Evolutionary conservation across 345 rosid species (phyloP).

Genomic region (Erodium maritimum): DNA sequence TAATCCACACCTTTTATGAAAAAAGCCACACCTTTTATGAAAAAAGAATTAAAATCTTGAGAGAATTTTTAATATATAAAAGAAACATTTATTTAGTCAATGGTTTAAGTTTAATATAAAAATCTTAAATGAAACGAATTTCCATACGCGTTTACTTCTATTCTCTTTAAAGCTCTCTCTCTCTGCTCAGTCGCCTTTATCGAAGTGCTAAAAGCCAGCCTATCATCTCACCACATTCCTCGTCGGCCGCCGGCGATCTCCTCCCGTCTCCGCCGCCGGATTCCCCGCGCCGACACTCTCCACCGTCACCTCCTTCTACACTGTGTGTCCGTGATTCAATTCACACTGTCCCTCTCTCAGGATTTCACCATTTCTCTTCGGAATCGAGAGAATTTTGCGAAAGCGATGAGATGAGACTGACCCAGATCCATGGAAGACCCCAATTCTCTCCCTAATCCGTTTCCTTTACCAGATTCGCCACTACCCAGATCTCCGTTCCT

Average conservation of each 20-base stretch:
- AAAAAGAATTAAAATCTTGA: too few species aligned
- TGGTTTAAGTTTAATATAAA: neutral
- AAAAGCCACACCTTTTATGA: too few species aligned
- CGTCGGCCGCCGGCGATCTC: neutral
- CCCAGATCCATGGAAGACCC: neutral
- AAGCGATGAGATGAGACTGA: neutral
- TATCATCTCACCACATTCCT: neutral
- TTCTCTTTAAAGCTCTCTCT: neutral
- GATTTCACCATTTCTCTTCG: neutral
- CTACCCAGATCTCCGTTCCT: neutral
- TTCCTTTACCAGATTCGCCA: neutral
- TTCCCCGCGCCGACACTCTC: neutral
- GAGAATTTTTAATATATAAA: neutral
- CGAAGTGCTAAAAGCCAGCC: neutral
- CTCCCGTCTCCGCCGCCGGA: neutral
- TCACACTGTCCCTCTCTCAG: neutral
- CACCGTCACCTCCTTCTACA: too few species aligned
- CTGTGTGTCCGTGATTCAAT: too few species aligned
- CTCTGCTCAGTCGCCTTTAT: neutral
- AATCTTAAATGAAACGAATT: neutral
- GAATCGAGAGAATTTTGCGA: neutral
- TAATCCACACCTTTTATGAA: too few species aligned
- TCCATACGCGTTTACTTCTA: slow-evolving; percentile 10
- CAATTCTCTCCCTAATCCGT: neutral
- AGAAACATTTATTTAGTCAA: neutral